These are phyloP conservation scores for Suhomyces wounanorum DNA, from an alignment of 1,139 yeast genomes.

Conservation along the genomic window DNA sequence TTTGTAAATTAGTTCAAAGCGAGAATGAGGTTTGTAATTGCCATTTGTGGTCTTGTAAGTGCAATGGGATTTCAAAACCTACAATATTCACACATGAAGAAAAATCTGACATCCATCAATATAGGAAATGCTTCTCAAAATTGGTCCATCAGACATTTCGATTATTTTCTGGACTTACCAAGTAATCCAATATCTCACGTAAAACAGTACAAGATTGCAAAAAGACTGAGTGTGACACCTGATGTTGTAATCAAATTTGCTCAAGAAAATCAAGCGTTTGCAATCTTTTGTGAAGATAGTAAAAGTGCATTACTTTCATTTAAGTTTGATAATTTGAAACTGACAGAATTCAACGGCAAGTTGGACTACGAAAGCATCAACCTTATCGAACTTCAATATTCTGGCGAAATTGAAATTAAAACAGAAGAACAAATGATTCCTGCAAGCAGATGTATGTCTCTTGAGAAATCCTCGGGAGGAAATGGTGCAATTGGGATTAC, in stretches of 20 bases:
- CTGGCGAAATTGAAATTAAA: not conserved
- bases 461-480: conserved; percentile 13
- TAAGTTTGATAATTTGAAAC: not conserved
- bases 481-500: conserved; percentile 19
- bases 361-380: conserved; percentile 5
- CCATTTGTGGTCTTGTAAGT: no score
- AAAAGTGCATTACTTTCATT: conserved; percentile 19
- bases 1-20: no score
- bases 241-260: conserved; percentile 5
- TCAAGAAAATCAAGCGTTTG: conserved; percentile 17
- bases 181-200: not conserved
- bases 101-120: no score
- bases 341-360: not conserved
- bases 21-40: no score
- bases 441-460: conserved; percentile 23
- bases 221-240: conserved; percentile 6
- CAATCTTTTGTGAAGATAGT: conserved; percentile 24
- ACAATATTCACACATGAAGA: no score
- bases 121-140: no score
- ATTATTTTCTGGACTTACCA: no score
- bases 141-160: no score
- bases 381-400: conserved; percentile 14
- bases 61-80: no score
- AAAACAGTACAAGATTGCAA: not conserved
- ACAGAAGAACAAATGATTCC: conserved; percentile 19